Conservation (phyloP, 257 asterid species). For the Plantago elongata region DNA sequence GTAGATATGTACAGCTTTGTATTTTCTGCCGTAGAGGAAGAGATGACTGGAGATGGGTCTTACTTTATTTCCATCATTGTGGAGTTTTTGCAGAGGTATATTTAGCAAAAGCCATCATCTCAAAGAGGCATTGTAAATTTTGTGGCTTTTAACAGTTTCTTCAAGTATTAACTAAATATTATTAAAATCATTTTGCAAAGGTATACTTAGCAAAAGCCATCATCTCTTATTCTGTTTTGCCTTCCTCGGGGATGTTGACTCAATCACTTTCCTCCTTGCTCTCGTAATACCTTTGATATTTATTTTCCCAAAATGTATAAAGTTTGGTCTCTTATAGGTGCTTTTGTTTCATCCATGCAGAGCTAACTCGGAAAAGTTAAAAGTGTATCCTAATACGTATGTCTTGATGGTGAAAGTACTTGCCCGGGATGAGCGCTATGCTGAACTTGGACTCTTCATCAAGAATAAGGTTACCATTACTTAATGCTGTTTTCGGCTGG, state of each 20-base stretch:
- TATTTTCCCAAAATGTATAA: conserved; percentile 15
- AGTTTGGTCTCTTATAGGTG: conserved; percentile 13
- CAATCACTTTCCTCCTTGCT: conserved; percentile 9
- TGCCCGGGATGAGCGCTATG: conserved; percentile 69
- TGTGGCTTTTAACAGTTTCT: not conserved
- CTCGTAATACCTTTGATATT: conserved; percentile 9
- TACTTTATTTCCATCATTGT: conserved; percentile 71
- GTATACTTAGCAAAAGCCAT: too few relatives aligned
- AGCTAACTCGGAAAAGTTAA: conserved; percentile 66
- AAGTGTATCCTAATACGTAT: conserved; percentile 60
- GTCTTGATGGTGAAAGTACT: conserved; percentile 77
- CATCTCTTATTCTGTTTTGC: not conserved
- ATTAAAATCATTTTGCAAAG: not conserved
- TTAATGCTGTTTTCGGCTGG: conserved; percentile 6
- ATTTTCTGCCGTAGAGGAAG: conserved; percentile 79
- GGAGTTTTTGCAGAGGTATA: conserved; percentile 88
- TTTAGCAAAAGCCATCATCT: conserved; percentile 5
- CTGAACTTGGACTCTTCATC: conserved; percentile 70
- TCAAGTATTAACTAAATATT: not conserved
- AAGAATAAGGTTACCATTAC: conserved; percentile 59
- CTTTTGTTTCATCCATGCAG: conserved; percentile 37
- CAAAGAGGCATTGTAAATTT: not conserved
- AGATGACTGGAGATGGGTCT: conserved; percentile 84
- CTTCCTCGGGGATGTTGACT: conserved; percentile 13
- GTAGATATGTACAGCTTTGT: conserved; percentile 59